These are phyloP conservation scores for Detonula confervacea DNA, from an alignment of 352 stramenopile species.

Conservation along the genomic window DNA sequence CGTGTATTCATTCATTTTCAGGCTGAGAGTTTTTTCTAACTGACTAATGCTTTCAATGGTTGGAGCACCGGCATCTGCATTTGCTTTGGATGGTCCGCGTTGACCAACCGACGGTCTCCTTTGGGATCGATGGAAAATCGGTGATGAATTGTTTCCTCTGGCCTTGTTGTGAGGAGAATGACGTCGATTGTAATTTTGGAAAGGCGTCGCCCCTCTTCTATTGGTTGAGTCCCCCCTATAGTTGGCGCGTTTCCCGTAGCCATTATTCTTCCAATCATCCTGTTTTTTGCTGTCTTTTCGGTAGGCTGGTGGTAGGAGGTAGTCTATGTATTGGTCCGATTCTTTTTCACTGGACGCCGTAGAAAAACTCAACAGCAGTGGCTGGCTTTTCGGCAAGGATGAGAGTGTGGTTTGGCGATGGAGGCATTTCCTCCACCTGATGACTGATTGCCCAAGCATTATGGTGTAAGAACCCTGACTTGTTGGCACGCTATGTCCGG, in stretches of 20 bases:
- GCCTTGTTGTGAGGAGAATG: no score
- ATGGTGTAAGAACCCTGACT: no score
- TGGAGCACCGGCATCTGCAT: neutral
- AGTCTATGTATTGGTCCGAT: neutral
- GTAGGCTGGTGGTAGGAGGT: conserved; percentile 24
- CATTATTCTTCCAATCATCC: neutral
- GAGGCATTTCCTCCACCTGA: neutral
- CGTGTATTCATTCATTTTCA: conserved; percentile 11
- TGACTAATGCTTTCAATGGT: neutral
- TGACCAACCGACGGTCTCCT: neutral
- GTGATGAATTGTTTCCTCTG: no score
- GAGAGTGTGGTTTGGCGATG: neutral
- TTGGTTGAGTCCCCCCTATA: neutral
- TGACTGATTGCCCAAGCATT: neutral
- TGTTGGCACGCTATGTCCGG: no score
- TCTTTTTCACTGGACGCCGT: neutral
- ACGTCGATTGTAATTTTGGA: neutral
- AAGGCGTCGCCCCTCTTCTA: neutral
- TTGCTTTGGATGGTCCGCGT: neutral
- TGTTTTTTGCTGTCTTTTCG: neutral
- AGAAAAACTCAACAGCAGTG: neutral
- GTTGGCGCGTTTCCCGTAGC: neutral
- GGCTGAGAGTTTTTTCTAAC: conserved; percentile 9
- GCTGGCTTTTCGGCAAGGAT: no score
- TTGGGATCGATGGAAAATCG: no score